Percentiles rank a stretch among this genome's conserved stretches.
Evolutionary conservation across 768 basidiomycete genomes (phyloP).

Genomic region (Psilocybe tampanensis): DNA sequence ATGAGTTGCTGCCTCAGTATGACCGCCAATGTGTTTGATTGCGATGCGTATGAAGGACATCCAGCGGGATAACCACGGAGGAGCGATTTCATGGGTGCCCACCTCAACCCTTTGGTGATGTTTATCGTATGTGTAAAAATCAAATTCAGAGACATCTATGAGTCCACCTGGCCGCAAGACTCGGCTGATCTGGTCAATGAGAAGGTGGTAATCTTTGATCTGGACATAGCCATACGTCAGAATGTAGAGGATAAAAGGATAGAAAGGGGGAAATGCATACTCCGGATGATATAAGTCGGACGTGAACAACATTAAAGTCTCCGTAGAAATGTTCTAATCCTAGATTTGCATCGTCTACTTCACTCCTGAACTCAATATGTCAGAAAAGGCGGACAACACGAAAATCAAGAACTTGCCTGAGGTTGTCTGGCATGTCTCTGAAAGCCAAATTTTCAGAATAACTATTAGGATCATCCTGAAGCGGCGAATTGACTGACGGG

Average conservation of each 20-base stretch:
- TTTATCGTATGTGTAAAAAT: conserved; percentile 62
- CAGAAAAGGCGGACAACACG: background rate
- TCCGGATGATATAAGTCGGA: conserved; percentile 71
- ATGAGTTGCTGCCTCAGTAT: conserved; percentile 61
- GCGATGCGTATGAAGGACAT: conserved; percentile 57
- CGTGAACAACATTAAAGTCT: conserved; percentile 76
- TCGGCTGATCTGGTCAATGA: conserved; percentile 68
- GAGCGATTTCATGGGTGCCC: conserved; percentile 41
- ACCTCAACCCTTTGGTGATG: conserved; percentile 47
- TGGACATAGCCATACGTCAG: conserved; percentile 28
- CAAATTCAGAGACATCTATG: conserved; percentile 67
- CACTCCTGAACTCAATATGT: conserved; percentile 51
- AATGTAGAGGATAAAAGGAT: conserved; percentile 17
- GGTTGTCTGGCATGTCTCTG: conserved; percentile 71
- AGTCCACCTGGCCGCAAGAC: conserved; percentile 74
- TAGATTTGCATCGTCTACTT: conserved; percentile 84
- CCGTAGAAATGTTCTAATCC: conserved; percentile 83
- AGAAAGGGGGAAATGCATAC: conserved; percentile 38
- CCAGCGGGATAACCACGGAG: conserved; percentile 67
- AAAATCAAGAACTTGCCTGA: conserved; percentile 46
- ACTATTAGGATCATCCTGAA: conserved; percentile 5
- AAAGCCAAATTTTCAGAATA: conserved; percentile 15
- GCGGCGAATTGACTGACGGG: conserved; percentile 42
- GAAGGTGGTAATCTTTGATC: conserved; percentile 67
- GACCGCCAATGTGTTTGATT: conserved; percentile 58